These are phyloP conservation scores for Sporothrix pseudoabietina DNA, from an alignment of 2,329 filamentous ascomycete genomes.

Conservation along the genomic window DNA sequence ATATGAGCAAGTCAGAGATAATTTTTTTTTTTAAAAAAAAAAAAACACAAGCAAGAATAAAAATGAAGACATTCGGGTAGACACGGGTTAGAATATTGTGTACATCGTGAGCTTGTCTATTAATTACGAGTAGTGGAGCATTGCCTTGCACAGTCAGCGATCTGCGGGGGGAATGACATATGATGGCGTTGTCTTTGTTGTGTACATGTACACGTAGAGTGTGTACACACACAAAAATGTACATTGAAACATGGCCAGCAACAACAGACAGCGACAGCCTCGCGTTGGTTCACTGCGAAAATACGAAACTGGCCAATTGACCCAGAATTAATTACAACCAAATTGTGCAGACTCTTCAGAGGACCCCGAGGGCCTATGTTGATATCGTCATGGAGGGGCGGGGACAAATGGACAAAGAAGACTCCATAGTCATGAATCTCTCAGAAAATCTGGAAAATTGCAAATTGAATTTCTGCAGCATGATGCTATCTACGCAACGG, in stretches of 20 bases:
- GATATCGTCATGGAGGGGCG: neutral
- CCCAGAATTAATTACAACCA: neutral
- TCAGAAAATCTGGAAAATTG: neutral
- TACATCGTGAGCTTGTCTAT: neutral
- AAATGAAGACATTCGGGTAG: constrained; percentile 8
- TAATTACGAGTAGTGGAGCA: neutral
- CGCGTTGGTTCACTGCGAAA: neutral
- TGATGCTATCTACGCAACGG: constrained; percentile 12
- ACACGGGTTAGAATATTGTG: neutral
- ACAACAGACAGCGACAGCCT: neutral
- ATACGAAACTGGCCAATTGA: constrained; percentile 3
- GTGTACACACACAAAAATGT: neutral
- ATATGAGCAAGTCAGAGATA: neutral
- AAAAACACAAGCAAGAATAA: neutral
- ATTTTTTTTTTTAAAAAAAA: neutral
- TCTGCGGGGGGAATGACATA: constrained; percentile 1
- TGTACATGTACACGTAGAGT: neutral
- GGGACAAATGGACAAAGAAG: neutral
- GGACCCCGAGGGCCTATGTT: neutral
- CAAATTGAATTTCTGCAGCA: constrained; percentile 4
- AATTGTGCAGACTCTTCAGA: neutral
- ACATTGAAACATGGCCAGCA: neutral
- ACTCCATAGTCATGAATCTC: neutral
- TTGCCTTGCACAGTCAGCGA: neutral
- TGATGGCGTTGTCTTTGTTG: constrained; percentile 2